Evolutionary conservation across 768 basidiomycete genomes (phyloP), one percentile per base, ranked within the genome.

Genomic region (Naganishia randhawae): DNA sequence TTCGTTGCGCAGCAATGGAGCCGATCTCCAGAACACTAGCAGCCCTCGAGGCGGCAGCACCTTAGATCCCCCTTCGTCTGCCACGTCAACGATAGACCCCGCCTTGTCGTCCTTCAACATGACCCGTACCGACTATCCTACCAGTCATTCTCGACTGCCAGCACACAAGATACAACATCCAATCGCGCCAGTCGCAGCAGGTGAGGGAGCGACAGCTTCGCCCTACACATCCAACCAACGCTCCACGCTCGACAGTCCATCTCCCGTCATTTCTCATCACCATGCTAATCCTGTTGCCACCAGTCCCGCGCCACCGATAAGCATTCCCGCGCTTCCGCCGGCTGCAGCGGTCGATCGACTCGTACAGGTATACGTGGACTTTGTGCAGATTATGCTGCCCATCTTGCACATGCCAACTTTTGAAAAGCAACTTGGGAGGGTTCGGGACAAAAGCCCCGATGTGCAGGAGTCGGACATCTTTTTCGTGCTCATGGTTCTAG

Each of bases 401-500:
- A 78, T 79, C 63, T 73, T 81, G n/a, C 78, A 81, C 69, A 78
- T 81, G 55, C 80, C 79, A 13, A 73, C 76, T 19, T 65, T 81
- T 39, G 72, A 76, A n/a, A 75, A 76, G 53, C 77, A 78, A 68
- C 53, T 80, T 33, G 72, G 66, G 41, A 75, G 69, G 67, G 77
- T 81, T 7, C 37, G 79, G n/a, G 78, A 78, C 10, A 67, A 71
- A 41, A 76, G 76, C 19, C 69, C 66, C 16, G 77, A 78, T 48
- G 79, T 80, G 9, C 76, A 74, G 31, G 74, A 80, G 61, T 73
- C 71, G 31, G 80, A 81, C 68, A 72, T 81, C 27, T 81, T 81
- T 66, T 78, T 81, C 31, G 79, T 81, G 33, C 73, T 80, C 72
- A 81, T 81, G 79, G 78, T 81, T 25, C 51, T 80, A 9, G 79